Percentiles rank a stretch among this genome's conserved stretches.
phyloP scores from a whole-genome alignment of 768 basidiomycete species.

The Tulasnella calospora region DNA sequence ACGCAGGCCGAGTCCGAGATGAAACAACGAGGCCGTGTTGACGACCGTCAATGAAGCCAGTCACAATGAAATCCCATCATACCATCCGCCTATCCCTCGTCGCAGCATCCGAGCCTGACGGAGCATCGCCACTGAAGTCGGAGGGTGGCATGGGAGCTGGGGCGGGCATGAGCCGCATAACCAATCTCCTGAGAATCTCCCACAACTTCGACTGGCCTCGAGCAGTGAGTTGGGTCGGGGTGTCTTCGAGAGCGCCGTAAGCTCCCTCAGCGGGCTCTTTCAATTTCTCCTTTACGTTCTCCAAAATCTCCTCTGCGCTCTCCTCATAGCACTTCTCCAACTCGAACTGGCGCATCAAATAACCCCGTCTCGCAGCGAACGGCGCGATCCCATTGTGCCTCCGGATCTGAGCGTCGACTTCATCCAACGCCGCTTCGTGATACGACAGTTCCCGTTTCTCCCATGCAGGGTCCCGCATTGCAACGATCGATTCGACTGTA shows the following conservation, averaged over 20 bases:
- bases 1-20: neutral
- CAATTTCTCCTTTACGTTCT: slow-evolving; percentile 38
- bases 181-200: slow-evolving; percentile 10
- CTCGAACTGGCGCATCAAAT: slow-evolving; percentile 55
- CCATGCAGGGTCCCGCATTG: slow-evolving; percentile 64
- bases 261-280: neutral
- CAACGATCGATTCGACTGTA: slow-evolving; percentile 39
- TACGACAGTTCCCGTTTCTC: slow-evolving; percentile 60
- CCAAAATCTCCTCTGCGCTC: slow-evolving; percentile 50
- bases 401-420: slow-evolving; percentile 69
- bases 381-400: slow-evolving; percentile 79
- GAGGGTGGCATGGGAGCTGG: neutral
- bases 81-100: neutral
- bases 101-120: neutral
- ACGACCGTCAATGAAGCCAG: neutral
- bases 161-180: slow-evolving; percentile 12
- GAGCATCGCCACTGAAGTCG: neutral
- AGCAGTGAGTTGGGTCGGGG: neutral
- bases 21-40: neutral
- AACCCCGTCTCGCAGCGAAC: slow-evolving; percentile 64
- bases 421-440: slow-evolving; percentile 61
- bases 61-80: neutral
- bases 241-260: neutral
- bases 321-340: slow-evolving; percentile 51
- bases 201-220: neutral